Conservation (phyloP, 345 rosid genomes). For the Syzygium jambos region DNA sequence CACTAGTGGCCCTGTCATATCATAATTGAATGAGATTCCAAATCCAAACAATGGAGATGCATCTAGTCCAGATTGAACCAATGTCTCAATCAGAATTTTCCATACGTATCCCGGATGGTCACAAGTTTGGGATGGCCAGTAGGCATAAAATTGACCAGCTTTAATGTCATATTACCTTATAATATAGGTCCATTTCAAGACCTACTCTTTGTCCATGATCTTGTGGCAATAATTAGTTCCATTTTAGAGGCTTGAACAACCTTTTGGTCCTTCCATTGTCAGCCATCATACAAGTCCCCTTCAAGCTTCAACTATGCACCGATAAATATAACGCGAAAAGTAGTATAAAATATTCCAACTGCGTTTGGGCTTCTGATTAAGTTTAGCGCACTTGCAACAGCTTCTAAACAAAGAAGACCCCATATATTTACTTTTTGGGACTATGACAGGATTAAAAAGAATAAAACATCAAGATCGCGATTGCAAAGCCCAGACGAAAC, state of each 20-base stretch:
- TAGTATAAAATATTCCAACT: neutral
- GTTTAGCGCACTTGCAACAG: slow-evolving; percentile 11
- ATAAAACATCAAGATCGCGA: neutral
- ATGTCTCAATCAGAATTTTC: slow-evolving; percentile 1
- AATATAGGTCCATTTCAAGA: slow-evolving; percentile 10
- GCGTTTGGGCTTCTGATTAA: neutral
- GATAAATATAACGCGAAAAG: neutral
- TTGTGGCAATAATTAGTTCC: slow-evolving; percentile 14
- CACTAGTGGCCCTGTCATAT: neutral
- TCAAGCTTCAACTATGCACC: neutral
- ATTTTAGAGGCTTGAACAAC: slow-evolving; percentile 3
- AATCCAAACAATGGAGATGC: neutral
- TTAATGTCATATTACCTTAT: neutral
- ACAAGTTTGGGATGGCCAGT: neutral
- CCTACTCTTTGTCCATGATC: neutral
- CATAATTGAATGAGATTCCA: neutral
- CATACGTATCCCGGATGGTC: neutral
- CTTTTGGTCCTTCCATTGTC: neutral
- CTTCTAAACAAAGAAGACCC: slow-evolving; percentile 2
- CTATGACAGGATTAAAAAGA: neutral
- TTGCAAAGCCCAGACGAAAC: neutral
- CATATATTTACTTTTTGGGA: neutral
- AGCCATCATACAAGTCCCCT: neutral
- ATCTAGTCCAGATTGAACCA: neutral
- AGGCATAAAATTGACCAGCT: slow-evolving; percentile 11